Evolutionary conservation across 2,329 filamentous ascomycete genomes (phyloP), one percentile per base, ranked within the genome.

Genomic region (Hymenoscyphus fraxineus): DNA sequence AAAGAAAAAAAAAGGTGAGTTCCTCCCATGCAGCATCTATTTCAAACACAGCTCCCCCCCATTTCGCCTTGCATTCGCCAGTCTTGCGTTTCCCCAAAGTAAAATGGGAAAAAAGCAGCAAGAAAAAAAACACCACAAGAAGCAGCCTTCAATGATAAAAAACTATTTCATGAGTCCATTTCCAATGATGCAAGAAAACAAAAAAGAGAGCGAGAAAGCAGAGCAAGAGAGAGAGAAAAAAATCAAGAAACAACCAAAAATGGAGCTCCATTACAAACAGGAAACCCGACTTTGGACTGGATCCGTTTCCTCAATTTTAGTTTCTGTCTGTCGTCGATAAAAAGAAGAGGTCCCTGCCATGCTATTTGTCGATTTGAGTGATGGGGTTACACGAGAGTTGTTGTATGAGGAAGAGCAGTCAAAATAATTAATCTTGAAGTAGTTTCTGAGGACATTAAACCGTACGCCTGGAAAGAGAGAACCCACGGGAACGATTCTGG

Each of bases 351-450:
- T 51, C n/a, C 67, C 65, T 64, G 64, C 27, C 27, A 72, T 69
- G 69, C 67, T 22, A 51, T 51, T 35, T 12, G 44, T 51, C 19
- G 44, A 51, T 51, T 10, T 51, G 44, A 22, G 6, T 19, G n/a
- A 12, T 10, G 22, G 47, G 13, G n/a, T 19, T 19, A 51, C n/a
- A 10, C 19, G 47, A 54, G 10, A 19, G 47, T 22, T 10, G 41
- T 44, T 16, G n/a, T n/a, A 16, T 15, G 59, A 65, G 64, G 63
- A 27, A 55, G 40, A 35, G 64, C 67, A 70, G 69, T 69, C 69
- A 66, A 72, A 66, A 69, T 72, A 73, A 54, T 72, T 74, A 73
- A 70, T 69, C 65, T 70, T 69, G 64, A 69, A 71, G 66, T 69
- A 67, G 35, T 69, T 65, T 67, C 63, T 68, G 60, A 65, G 68